phyloP scores from a whole-genome alignment of 2,329 filamentous ascomycete species.

The Cercospora sp. region DNA sequence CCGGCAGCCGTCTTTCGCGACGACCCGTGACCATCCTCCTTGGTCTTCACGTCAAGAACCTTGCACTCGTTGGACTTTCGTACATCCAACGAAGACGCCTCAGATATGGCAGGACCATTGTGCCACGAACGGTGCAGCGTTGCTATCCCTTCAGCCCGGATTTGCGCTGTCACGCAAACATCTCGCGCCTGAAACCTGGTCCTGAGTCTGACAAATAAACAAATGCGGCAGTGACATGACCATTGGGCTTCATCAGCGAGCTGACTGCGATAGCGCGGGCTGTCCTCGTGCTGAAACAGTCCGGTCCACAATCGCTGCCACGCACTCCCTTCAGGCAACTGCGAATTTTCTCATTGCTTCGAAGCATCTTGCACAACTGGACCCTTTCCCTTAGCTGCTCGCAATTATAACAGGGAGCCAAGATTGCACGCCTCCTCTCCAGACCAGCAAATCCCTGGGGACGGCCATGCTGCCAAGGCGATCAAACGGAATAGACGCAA shows the following conservation, averaged over 20 bases:
- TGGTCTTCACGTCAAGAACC: not conserved
- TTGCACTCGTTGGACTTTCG: not conserved
- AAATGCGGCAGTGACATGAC: not conserved
- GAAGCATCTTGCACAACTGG: not conserved
- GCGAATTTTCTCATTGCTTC: not conserved
- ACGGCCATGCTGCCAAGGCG: not conserved
- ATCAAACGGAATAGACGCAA: not conserved
- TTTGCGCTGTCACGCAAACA: not conserved
- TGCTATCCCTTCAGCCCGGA: not conserved
- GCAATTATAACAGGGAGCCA: not conserved
- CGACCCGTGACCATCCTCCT: not conserved
- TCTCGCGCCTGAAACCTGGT: not conserved
- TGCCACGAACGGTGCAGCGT: not conserved
- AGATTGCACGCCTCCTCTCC: not conserved
- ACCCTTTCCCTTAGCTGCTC: not conserved
- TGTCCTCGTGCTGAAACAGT: not conserved
- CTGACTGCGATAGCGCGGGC: not conserved
- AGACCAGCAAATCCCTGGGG: not conserved
- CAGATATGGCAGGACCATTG: not conserved
- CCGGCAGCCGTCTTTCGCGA: not conserved
- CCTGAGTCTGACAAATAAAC: not conserved
- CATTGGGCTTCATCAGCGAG: not conserved
- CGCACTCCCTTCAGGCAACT: not conserved
- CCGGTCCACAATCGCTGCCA: not conserved
- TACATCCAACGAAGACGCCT: not conserved